These are phyloP conservation scores for Russula lepida DNA, from an alignment of 768 basidiomycete genomes.

Conservation along the genomic window DNA sequence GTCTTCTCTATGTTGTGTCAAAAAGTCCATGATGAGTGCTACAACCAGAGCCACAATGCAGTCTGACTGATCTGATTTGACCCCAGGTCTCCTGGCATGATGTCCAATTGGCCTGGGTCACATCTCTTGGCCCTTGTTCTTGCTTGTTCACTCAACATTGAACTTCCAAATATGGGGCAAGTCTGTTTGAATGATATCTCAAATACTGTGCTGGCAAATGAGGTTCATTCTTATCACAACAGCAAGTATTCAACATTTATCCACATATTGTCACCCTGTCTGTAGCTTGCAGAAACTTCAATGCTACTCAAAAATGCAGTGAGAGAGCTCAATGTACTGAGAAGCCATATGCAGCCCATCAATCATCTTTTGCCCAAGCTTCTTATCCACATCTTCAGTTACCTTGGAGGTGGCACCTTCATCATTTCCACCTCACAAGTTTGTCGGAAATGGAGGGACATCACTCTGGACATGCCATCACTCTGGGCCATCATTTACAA, in stretches of 20 bases:
- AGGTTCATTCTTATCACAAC: background rate
- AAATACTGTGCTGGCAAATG: background rate
- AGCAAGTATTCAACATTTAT: too few species aligned
- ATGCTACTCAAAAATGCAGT: background rate
- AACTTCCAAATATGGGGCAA: background rate
- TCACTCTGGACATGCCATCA: background rate
- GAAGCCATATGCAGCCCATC: background rate
- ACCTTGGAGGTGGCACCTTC: background rate
- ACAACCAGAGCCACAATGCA: background rate
- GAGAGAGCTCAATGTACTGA: background rate
- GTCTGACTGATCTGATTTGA: background rate
- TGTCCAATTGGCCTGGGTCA: too few species aligned
- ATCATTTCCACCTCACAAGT: constrained; percentile 6
- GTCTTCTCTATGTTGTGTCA: background rate
- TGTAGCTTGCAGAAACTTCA: constrained; percentile 5
- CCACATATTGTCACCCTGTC: background rate
- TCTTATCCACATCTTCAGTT: constrained; percentile 7
- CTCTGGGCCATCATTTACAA: constrained; percentile 12
- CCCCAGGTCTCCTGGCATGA: background rate
- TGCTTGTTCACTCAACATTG: background rate
- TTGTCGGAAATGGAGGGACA: constrained; percentile 1
- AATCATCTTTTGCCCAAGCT: constrained; percentile 5
- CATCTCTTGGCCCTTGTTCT: constrained; percentile 1
- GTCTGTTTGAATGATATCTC: background rate
- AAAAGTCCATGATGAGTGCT: too few species aligned